Evolutionary conservation across 2,329 filamentous ascomycete genomes (phyloP).

Genomic region (Dendryphion nanum): DNA sequence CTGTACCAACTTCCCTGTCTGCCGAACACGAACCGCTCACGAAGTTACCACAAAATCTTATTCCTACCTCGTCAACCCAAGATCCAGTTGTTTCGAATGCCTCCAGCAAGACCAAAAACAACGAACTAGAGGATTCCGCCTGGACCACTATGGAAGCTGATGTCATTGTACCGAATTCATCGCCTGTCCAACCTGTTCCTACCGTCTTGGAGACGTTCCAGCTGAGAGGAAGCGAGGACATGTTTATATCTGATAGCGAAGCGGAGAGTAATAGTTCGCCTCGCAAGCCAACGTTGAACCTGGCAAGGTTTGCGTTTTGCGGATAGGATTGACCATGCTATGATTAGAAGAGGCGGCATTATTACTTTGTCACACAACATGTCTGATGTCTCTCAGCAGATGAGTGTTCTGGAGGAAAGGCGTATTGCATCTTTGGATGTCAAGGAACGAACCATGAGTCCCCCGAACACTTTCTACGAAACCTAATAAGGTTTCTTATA

Average conservation of each 20-base stretch:
- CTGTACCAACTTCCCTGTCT: conserved; percentile 3
- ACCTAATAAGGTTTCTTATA: too few relatives aligned
- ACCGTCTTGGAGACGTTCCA: conserved; percentile 12
- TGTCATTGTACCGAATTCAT: conserved; percentile 21
- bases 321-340: too few relatives aligned
- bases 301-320: conserved; percentile 40
- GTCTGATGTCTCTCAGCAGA: too few relatives aligned
- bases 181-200: conserved; percentile 20
- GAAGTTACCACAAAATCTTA: neutral
- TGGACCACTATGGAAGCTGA: conserved; percentile 30
- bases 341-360: too few relatives aligned
- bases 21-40: neutral
- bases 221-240: conserved; percentile 47
- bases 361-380: too few relatives aligned
- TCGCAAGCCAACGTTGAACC: conserved; percentile 35
- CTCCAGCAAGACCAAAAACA: neutral
- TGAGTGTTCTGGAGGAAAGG: too few relatives aligned
- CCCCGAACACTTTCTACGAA: too few relatives aligned
- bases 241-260: conserved; percentile 47
- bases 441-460: too few relatives aligned
- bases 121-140: conserved; percentile 22
- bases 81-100: neutral
- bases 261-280: conserved; percentile 37
- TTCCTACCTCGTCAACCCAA: neutral
- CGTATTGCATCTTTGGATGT: too few relatives aligned